A percentile compares a stretch with the other conserved stretches of the same genome.
These are phyloP conservation scores for Recurvomyces mirabilis DNA, from an alignment of 495 filamentous ascomycete species.

Conservation along the genomic window DNA sequence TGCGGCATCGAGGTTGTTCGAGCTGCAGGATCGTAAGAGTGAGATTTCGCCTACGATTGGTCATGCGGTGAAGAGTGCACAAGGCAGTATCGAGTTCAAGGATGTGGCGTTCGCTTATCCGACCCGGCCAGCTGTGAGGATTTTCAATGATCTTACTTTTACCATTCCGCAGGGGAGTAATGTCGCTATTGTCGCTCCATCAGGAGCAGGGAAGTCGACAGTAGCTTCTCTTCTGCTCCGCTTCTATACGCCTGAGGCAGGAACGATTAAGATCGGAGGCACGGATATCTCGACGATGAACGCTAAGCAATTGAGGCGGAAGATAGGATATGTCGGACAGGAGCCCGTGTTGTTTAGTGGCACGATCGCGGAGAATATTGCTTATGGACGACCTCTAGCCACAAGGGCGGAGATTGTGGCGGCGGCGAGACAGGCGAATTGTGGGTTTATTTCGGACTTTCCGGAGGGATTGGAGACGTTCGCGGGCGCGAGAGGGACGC, in stretches of 20 bases:
- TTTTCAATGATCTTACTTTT: conserved; percentile 83
- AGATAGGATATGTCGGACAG: conserved; percentile 89
- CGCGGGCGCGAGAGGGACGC: conserved; percentile 84
- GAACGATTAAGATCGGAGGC: conserved; percentile 73
- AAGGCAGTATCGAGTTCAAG: conserved; percentile 50
- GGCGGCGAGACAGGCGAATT: conserved; percentile 90
- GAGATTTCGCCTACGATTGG: conserved; percentile 78
- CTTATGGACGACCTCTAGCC: conserved; percentile 78
- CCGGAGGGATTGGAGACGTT: conserved; percentile 90
- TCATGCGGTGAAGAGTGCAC: conserved; percentile 61
- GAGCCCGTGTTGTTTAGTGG: conserved; percentile 95
- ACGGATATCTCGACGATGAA: conserved; percentile 80
- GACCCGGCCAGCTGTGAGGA: conserved; percentile 51
- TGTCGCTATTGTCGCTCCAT: conserved; percentile 91
- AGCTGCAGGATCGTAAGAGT: conserved; percentile 85
- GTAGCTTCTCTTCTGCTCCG: conserved; percentile 78
- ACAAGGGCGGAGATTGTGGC: conserved; percentile 68
- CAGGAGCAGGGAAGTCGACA: conserved; percentile 89
- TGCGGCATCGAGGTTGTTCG: conserved; percentile 86
- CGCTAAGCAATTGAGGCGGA: conserved; percentile 82
- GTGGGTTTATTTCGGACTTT: conserved; percentile 90
- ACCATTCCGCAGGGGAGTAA: conserved; percentile 86
- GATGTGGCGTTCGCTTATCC: conserved; percentile 22
- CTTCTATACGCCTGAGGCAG: conserved; percentile 75
- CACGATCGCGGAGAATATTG: conserved; percentile 90